phyloP scores from a whole-genome alignment of 306 rosid genomes.

The Trifolium repens region DNA sequence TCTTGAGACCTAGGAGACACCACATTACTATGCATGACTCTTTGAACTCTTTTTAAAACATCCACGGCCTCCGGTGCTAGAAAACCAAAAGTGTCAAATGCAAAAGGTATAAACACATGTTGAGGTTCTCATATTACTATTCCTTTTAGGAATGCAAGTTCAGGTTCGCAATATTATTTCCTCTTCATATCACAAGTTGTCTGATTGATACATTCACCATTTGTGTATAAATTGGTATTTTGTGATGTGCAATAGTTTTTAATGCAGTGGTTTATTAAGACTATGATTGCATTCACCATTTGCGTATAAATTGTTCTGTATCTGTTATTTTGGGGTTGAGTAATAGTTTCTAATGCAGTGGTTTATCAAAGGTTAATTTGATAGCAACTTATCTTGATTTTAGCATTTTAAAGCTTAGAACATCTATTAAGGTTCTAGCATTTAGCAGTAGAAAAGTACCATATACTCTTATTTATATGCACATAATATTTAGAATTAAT shows the following conservation, averaged over 20 bases:
- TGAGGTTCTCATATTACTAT: not conserved
- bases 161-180: too few species aligned
- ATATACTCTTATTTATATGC: not conserved
- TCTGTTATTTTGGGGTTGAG: slow-evolving; percentile 4
- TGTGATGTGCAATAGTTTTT: not conserved
- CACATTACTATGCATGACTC: too few species aligned
- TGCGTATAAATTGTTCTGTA: not conserved
- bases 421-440: too few species aligned
- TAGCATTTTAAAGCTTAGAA: too few species aligned
- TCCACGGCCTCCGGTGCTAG: too few species aligned
- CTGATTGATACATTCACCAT: too few species aligned
- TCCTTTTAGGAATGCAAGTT: too few species aligned
- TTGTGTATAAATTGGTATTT: not conserved
- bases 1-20: too few species aligned
- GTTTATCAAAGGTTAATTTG: not conserved
- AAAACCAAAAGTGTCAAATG: too few species aligned
- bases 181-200: too few species aligned
- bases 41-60: too few species aligned
- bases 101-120: too few species aligned
- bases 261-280: not conserved
- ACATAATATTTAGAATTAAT: not conserved
- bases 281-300: slow-evolving; percentile 2
- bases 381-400: not conserved
- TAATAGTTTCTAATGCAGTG: not conserved
- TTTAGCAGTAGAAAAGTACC: not conserved